Percentiles rank a stretch among this genome's conserved stretches.
phyloP scores from a whole-genome alignment of 1,139 yeast genomes.

The Kodamaea plutei region DNA sequence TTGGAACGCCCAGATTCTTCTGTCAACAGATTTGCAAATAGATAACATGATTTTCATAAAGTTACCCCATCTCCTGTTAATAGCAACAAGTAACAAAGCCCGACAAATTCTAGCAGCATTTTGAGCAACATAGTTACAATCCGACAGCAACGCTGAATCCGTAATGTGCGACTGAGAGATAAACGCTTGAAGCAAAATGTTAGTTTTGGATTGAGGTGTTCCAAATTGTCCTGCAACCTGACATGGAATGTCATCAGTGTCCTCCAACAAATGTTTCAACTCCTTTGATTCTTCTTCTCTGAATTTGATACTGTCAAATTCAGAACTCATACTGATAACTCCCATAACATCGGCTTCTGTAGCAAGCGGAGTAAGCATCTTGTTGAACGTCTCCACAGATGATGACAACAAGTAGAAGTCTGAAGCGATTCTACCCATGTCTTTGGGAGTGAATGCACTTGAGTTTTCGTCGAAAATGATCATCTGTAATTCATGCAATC shows the following conservation, averaged over 20 bases:
- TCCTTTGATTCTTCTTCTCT: constrained; percentile 86
- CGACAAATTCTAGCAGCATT: constrained; percentile 91
- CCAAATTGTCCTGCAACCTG: constrained; percentile 79
- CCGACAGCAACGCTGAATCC: constrained; percentile 82
- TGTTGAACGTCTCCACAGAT: constrained; percentile 85
- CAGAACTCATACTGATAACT: constrained; percentile 88
- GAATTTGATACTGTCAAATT: constrained; percentile 84
- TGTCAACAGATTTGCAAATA: constrained; percentile 83
- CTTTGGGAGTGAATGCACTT: constrained; percentile 77
- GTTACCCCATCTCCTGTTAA: constrained; percentile 86
- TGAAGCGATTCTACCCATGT: constrained; percentile 89
- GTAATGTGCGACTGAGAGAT: constrained; percentile 70
- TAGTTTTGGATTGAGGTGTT: constrained; percentile 81
- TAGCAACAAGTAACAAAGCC: constrained; percentile 80
- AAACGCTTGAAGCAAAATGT: constrained; percentile 80
- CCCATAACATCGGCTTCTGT: constrained; percentile 90
- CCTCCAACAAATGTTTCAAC: constrained; percentile 55
- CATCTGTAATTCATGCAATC: constrained; percentile 85
- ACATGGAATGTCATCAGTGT: constrained; percentile 55
- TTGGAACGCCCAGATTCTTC: constrained; percentile 81
- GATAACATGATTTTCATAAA: constrained; percentile 71
- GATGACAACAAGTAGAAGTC: constrained; percentile 86
- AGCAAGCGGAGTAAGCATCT: constrained; percentile 76
- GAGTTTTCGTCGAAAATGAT: constrained; percentile 85
- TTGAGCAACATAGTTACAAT: constrained; percentile 91